Percentiles rank a stretch among this genome's conserved stretches.
Conservation (phyloP, 23 red algal species). For the Gracilaria vermiculophylla region DNA sequence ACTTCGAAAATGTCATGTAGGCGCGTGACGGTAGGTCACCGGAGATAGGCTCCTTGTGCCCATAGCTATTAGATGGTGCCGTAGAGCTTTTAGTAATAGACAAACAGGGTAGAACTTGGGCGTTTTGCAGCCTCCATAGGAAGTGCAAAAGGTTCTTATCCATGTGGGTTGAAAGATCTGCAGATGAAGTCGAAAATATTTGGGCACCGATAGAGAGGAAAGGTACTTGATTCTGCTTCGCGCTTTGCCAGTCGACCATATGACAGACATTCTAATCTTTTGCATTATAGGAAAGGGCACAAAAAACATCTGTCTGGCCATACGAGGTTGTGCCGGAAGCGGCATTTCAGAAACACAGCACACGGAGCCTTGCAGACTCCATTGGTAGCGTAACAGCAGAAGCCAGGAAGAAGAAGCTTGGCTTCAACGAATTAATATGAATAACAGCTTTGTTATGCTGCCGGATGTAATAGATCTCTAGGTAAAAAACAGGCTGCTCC, state of each 20-base stretch:
- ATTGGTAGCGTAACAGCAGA: background rate
- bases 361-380: background rate
- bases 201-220: too few species aligned
- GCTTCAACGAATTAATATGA: background rate
- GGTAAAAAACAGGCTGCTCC: background rate
- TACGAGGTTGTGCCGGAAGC: background rate
- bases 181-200: too few species aligned
- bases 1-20: too few species aligned
- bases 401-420: background rate
- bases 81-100: too few species aligned
- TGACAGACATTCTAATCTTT: background rate
- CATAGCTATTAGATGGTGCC: too few species aligned
- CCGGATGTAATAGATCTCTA: background rate
- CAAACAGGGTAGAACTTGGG: too few species aligned
- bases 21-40: too few species aligned
- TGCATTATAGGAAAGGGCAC: background rate
- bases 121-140: too few species aligned
- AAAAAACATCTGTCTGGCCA: conserved; percentile 11
- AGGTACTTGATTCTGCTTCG: too few species aligned
- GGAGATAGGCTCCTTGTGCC: too few species aligned
- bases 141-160: too few species aligned
- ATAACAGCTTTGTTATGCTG: background rate
- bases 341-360: background rate
- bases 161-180: too few species aligned
- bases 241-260: conserved; percentile 6